Evolutionary conservation across 2,329 filamentous ascomycete genomes (phyloP).

Genomic region (Colletotrichum incanum): DNA sequence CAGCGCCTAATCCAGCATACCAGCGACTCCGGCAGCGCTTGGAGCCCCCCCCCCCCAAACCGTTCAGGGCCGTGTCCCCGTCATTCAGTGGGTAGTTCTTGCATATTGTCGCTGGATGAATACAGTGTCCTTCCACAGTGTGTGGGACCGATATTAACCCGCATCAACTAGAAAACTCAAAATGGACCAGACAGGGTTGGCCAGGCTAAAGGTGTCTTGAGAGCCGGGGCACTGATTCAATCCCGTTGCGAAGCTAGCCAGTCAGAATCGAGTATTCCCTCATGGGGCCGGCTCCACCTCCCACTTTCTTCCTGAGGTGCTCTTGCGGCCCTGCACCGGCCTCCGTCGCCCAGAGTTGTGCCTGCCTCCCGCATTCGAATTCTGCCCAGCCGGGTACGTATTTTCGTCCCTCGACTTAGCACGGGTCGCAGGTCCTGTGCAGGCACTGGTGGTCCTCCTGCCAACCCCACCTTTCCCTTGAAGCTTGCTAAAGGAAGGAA

Average conservation of each 20-base stretch:
- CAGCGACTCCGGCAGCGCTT: constrained; percentile 32
- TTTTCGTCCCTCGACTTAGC: not conserved
- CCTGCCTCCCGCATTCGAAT: constrained; percentile 16
- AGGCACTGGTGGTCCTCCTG: constrained; percentile 1
- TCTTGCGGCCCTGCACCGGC: constrained; percentile 4
- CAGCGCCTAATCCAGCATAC: constrained; percentile 25
- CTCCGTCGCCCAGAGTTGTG: not conserved
- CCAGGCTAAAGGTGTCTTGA: constrained; percentile 28
- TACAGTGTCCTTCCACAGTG: constrained; percentile 30
- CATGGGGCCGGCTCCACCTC: constrained; percentile 27
- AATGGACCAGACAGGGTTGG: constrained; percentile 35
- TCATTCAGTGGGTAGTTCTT: constrained; percentile 15
- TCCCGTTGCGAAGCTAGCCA: constrained; percentile 26
- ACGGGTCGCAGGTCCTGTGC: not conserved
- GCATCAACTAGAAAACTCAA: constrained; percentile 40
- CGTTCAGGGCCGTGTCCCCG: constrained; percentile 22
- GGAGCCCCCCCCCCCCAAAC: not conserved
- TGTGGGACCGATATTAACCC: constrained; percentile 1
- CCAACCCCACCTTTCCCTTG: constrained; percentile 6
- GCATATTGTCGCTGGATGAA: constrained; percentile 13
- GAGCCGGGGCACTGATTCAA: constrained; percentile 40
- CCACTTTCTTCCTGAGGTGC: constrained; percentile 35
- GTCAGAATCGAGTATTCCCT: constrained; percentile 11
- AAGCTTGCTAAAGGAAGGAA: not conserved
- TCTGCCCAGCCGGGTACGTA: constrained; percentile 36